Percentiles rank a stretch among this genome's conserved stretches.
phyloP scores from a whole-genome alignment of 306 rosid genomes.

The Trifolium fragiferum region DNA sequence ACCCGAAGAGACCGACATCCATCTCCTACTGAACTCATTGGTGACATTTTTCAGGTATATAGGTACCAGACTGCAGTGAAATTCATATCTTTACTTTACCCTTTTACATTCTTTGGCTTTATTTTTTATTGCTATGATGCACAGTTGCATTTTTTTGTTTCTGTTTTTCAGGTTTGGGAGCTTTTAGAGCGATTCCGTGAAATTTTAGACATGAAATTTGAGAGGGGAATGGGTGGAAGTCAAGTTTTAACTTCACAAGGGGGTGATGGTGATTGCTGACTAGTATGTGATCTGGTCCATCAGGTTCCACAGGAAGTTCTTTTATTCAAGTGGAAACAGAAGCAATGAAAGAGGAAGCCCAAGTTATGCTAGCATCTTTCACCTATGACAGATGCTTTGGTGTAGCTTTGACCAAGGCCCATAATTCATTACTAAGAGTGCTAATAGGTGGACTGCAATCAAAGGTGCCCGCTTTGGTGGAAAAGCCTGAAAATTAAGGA shows the following conservation, averaged over 20 bases:
- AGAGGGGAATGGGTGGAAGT: constrained; percentile 49
- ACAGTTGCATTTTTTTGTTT: constrained; percentile 26
- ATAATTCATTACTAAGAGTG: constrained; percentile 78
- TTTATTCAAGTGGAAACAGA: constrained; percentile 87
- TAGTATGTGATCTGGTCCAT: constrained; percentile 47
- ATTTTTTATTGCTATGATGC: constrained; percentile 30
- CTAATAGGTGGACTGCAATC: constrained; percentile 83
- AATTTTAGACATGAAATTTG: constrained; percentile 66
- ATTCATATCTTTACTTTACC: constrained; percentile 22
- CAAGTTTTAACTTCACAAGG: constrained; percentile 41
- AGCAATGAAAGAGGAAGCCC: constrained; percentile 81
- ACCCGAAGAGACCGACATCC: constrained; percentile 48
- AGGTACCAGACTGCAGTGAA: too few relatives aligned
- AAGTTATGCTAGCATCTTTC: constrained; percentile 67
- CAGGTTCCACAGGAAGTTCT: constrained; percentile 53
- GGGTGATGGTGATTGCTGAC: constrained; percentile 48
- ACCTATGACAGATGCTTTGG: constrained; percentile 82
- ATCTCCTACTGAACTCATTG: constrained; percentile 78
- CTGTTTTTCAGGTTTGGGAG: constrained; percentile 77
- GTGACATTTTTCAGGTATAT: constrained; percentile 93
- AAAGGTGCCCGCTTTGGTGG: constrained; percentile 88
- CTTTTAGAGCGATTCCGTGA: constrained; percentile 69
- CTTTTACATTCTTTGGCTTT: constrained; percentile 27
- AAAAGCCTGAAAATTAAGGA: constrained; percentile 83
- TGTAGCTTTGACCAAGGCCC: constrained; percentile 84